phyloP scores from a whole-genome alignment of 176 grass and related monocot species.

The Avena eriantha region DNA sequence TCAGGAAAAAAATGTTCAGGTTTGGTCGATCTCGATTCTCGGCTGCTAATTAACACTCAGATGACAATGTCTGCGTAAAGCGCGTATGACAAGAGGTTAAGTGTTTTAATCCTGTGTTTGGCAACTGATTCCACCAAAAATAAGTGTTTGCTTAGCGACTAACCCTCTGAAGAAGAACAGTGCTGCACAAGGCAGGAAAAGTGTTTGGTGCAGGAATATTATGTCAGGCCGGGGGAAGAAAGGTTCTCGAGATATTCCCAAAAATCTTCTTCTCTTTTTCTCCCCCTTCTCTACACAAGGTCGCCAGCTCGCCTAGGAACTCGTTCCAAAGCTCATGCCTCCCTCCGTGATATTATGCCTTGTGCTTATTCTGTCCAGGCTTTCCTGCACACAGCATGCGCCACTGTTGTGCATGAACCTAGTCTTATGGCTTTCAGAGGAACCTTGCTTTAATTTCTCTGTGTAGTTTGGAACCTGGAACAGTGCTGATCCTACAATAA shows the following conservation, averaged over 20 bases:
- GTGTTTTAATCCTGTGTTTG: not conserved
- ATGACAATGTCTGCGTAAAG: not conserved
- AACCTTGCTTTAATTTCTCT: not conserved
- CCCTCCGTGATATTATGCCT: slow-evolving; percentile 54
- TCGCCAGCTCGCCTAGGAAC: slow-evolving; percentile 6
- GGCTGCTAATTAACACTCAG: not conserved
- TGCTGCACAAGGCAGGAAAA: slow-evolving; percentile 33
- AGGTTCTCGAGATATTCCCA: slow-evolving; percentile 45
- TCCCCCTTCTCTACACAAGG: not conserved
- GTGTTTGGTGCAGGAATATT: slow-evolving; percentile 49
- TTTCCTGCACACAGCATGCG: slow-evolving; percentile 44
- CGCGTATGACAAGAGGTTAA: not conserved
- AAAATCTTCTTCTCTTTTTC: slow-evolving; percentile 21
- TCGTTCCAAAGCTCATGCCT: slow-evolving; percentile 35
- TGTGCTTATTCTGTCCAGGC: slow-evolving; percentile 58
- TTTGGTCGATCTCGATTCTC: not conserved
- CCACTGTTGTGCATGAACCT: slow-evolving; percentile 37
- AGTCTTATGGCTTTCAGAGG: slow-evolving; percentile 29
- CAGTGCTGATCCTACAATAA: slow-evolving; percentile 49
- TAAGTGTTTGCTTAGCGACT: slow-evolving; percentile 15
- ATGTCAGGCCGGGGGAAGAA: slow-evolving; percentile 36
- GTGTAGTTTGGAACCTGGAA: slow-evolving; percentile 45
- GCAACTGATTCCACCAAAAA: not conserved
- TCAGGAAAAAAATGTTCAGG: not conserved
- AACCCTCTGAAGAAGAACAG: not conserved